Evolutionary conservation across 2,329 filamentous ascomycete species (phyloP), one percentile per base, ranked within the genome.

Genomic region (Alternaria triticimaculans): DNA sequence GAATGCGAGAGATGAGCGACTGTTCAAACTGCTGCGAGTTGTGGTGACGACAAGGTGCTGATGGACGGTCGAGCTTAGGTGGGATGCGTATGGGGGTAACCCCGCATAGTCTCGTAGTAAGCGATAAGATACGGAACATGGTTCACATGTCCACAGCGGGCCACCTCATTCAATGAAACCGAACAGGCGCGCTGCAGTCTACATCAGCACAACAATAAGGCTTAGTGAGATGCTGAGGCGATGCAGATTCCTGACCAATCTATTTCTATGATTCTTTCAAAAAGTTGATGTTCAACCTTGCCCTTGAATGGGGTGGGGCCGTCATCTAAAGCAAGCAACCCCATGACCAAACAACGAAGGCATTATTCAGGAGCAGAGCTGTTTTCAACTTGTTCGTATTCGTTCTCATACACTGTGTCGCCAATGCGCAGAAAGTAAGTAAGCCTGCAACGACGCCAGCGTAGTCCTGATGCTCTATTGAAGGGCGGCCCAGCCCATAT

Each of bases 401-500:
- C 56, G 50, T 60, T 55, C 20, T 60, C 59, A 33, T 59, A 43
- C 26, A 14, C 43, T 41, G 44, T 49, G 23, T 49, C 50, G 12
- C 56, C 57, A 50, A 50, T 49, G 41, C 25, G 46, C 45, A 60
- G 56, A 23, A 41, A 20, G 7, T 54, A n/a, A 55, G 50, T 41
- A 37, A 41, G 37, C 37, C 58, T 41, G 53, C 55, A 37, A 57
- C 61, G 66, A 68, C 62, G 64, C 69, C 68, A 25, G 46, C 55
- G 30, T 59, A 58, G 44, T 30, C 59, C 56, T 50, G 44, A 44
- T 48, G 33, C 54, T 59, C 54, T 64, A 49, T 55, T 62, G 26
- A 28, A 56, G 56, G 57, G 55, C 51, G 21, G 58, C 63, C 65
- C 63, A 55, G 45, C 58, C 59, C 54, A 58, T 60, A 69, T 67